Evolutionary conservation across 148 eudicot species (phyloP), one percentile per base, ranked within the genome.

Genomic region (Diospyros kaki): DNA sequence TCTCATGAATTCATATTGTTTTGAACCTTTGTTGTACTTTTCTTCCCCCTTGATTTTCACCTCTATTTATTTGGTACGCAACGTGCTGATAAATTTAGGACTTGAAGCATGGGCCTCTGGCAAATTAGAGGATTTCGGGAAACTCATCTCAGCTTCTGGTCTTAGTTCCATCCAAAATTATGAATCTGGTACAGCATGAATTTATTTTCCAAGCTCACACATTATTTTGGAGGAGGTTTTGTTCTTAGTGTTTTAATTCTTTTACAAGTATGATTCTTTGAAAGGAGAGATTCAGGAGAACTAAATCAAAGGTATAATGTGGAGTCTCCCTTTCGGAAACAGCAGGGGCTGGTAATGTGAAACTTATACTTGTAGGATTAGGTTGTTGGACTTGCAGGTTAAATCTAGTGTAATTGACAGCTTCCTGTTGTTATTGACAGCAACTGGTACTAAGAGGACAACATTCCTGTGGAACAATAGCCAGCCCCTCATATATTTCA

Each of bases 101-200:
- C 79, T 93, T 68, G 90, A 96, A 84, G 97, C 93, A 46, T 96
- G 99, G 99, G 85, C 93, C 76, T 84, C 86, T 46, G 98, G 99
- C 53, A 86, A 82, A 5, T 59, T 96, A 64, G 89, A 91, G 69
- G 98, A 89, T n/a, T 93, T 96, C 46, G 99, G 99, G 69, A 87
- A 86, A 81, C 89, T 96, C 10, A 88, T 96, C 9, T 80, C 97
- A 56, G 94, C 87, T 68, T 96, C 98, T 69, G 99, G 99, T 67
- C 86, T 75, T 76, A 96, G 98, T 84, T 96, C 99, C 62, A 96
- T 96, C 68, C 76, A 91, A 72, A 96, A 96, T 77, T 96, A 96
- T 75, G 98, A 96, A 84, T 86, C 93, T 72, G 98, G 99, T 95
- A 88, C 56, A 89, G 48, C 42, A 18, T 15, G 11, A 40, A 40